Evolutionary conservation across 2,329 filamentous ascomycete species (phyloP), one percentile per base, ranked within the genome.

Genomic region (Coniochaeta sp.): DNA sequence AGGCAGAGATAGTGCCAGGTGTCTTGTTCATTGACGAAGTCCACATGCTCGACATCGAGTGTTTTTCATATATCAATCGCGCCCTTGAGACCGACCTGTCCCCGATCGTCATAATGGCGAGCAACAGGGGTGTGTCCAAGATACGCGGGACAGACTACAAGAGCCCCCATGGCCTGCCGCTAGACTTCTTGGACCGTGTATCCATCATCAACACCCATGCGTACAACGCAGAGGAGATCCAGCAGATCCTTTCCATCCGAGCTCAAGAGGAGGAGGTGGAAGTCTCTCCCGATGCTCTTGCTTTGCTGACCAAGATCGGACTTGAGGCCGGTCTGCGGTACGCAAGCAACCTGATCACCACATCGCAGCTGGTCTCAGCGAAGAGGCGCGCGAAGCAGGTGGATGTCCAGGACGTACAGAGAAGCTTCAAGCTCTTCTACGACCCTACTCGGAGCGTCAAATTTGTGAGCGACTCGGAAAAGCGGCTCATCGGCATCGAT

Each of bases 31-130:
- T 99, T 70, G 95, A 99, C 70, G 95, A 99, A 78, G 93, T 99
- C 5, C 95, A 99, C 81, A 98, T 99, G 93, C 89, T 99, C 61
- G 95, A 99, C 73, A 97, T 98, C 65, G 95, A 99, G 76, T 98
- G 93, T 79, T 99, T 96, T 80, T 96, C 92, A 52, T 99, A 96
- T 80, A 89, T 99, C 81, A 99, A 99, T 80, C 90, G 95, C 58
- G 95, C 95, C 0, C 82, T 99, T 52, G 95, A 99, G 76, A 91
- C 93, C 62, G 92, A 98, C 69, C 83, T 99, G 34, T 92, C 95
- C 1, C 95, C 95, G 42, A 93, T 99, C 65, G 93, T 99, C 74
- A 99, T 99, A 76, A 99, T 99, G 95, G 95, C 95, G 59, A 96
- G 90, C 81, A 99, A 99, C 79, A 85, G 95, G 62, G 95, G 95